Base-by-base conservation (phyloP, 805 yeast genomes). In the Cyberlindnera maritima region DNA sequence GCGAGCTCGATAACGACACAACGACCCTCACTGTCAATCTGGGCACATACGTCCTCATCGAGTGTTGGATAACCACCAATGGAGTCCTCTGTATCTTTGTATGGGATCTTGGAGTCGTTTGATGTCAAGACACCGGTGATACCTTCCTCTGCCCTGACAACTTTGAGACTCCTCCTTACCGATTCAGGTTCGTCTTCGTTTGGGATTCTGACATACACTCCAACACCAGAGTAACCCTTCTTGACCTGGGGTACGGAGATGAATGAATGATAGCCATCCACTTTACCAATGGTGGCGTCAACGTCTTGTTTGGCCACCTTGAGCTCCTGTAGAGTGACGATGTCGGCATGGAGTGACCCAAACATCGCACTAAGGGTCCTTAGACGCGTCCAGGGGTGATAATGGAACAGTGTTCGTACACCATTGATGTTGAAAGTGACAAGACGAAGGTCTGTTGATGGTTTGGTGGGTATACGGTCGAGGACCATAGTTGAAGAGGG, bases 181-280 rank as follows among this genome's bases (percentile, higher is more conserved):
- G 52, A 38, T 1, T 64, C 60, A 0, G 76, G 63, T 21, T 83
- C 86, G 11, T 63, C 64, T 0, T 64, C 66, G 1, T 59, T 56
- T 1, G 84, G 80, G 3, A 70, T 64, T 39, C 90, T 68, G 2
- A 88, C 74, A 66, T 88, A 92, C 3, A 92, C 77, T 0, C 91
- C 96, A 1, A 92, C 97, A 0, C 99, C 99, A 46, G 92, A 79
- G 62, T 94, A 94, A 0, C 98, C 98, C 59, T 81, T 86, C 60
- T 81, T 86, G 2, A 61, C 47, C 11, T 61, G 63, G 0, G 97
- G 96, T 12, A 89, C 68, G 0, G 92, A 73, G 29, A 89, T 77
- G 56, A 81, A 92, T 2, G 86, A 73, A 20, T 74, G 68, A 59
- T 75, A 92, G 1, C 81, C 80, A 1, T 73, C 70, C 0, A 85